Conservation (phyloP, 2,329 filamentous ascomycete genomes). For the Passalora sequoiae region DNA sequence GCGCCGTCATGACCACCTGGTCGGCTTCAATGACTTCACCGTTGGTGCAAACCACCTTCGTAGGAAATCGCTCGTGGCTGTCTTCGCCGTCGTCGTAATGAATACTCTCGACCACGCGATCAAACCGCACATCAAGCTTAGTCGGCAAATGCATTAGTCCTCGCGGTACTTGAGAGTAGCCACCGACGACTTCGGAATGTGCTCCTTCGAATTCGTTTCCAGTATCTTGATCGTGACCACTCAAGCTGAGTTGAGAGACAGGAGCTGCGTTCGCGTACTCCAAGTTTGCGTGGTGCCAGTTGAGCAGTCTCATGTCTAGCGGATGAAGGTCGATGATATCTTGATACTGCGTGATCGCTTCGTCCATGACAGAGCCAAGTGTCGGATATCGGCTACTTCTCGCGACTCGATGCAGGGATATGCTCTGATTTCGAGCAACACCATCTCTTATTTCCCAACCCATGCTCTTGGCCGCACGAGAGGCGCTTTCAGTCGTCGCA, state of each 20-base stretch:
- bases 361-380: conserved; percentile 84
- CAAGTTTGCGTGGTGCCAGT: conserved; percentile 97
- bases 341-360: conserved; percentile 84
- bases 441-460: conserved; percentile 73
- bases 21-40: conserved; percentile 77
- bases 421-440: conserved; percentile 48
- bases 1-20: conserved; percentile 81
- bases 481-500: conserved; percentile 66
- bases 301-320: conserved; percentile 83
- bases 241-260: conserved; percentile 77
- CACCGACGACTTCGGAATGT: conserved; percentile 88
- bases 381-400: conserved; percentile 61
- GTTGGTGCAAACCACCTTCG: conserved; percentile 68
- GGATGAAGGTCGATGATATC: conserved; percentile 74
- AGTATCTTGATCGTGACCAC: conserved; percentile 93
- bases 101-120: conserved; percentile 67
- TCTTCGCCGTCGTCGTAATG: conserved; percentile 47
- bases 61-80: conserved; percentile 40
- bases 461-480: conserved; percentile 70
- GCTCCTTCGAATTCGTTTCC: conserved; percentile 96
- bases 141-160: conserved; percentile 74
- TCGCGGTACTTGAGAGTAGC: conserved; percentile 88
- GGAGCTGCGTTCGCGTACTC: conserved; percentile 96
- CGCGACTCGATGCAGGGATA: conserved; percentile 64
- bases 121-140: conserved; percentile 70